A percentile compares a stretch with the other conserved stretches of the same genome.
Conservation (phyloP, 306 rosid genomes). For the Quercus bicolor region DNA sequence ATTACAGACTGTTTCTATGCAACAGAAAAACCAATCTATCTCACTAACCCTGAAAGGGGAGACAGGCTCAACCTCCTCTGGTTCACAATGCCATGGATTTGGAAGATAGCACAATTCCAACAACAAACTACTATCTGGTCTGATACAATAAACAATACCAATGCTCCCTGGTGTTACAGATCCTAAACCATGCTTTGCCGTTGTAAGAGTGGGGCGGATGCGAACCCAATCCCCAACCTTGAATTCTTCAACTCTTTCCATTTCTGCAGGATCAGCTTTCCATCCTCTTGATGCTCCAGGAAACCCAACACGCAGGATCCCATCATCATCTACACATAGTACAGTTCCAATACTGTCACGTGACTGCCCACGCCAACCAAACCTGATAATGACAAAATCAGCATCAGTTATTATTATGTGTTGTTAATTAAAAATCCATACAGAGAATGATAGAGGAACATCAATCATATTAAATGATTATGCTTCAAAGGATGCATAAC, state of each 20-base stretch:
- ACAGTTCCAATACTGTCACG: constrained; percentile 98
- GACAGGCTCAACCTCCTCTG: constrained; percentile 97
- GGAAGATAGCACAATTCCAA: constrained; percentile 94
- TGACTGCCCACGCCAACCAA: constrained; percentile 99
- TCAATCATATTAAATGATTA: background rate
- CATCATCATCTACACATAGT: constrained; percentile 95
- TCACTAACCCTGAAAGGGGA: constrained; percentile 73
- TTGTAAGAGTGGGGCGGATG: constrained; percentile 92
- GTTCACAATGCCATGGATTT: constrained; percentile 99
- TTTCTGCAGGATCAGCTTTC: constrained; percentile 99
- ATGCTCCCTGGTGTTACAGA: constrained; percentile 98
- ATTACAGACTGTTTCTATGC: background rate
- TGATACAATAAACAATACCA: constrained; percentile 90
- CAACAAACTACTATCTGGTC: constrained; percentile 93
- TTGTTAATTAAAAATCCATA: no score
- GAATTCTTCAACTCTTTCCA: constrained; percentile 98
- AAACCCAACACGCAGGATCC: constrained; percentile 96
- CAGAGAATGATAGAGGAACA: background rate
- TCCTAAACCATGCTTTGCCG: constrained; percentile 96
- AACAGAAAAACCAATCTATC: constrained; percentile 14
- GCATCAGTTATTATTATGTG: background rate
- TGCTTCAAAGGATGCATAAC: background rate
- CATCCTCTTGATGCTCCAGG: constrained; percentile 99
- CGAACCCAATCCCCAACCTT: constrained; percentile 99
- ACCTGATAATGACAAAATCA: constrained; percentile 44